Evolutionary conservation across 225 moss, liverwort and hornwort species (phyloP), one percentile per base, ranked within the genome.

Genomic region (Antitrichia curtipendula): DNA sequence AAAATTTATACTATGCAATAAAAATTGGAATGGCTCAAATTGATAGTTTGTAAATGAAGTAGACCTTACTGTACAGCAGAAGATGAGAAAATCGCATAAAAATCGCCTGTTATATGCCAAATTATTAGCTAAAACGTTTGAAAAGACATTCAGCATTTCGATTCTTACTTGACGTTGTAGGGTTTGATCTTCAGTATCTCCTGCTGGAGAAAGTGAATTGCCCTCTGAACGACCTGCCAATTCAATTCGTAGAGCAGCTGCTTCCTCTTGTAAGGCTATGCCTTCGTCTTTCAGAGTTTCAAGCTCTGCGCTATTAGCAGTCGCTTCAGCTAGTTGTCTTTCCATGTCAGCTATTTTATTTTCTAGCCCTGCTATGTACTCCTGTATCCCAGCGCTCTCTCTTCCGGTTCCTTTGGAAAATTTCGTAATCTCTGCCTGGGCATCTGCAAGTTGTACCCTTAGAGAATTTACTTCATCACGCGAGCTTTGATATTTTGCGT

Each of bases 291-390:
- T 91, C 87, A 95, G 47, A 61, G 82, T 84, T 88, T 90, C 89
- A 85, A 94, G 82, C 79, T 94, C 90, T 49, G 89, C 68, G 53
- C 62, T 91, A 47, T 88, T 92, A 43, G 91, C 89, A 83, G 94
- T 90, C 47, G 93, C 83, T 85, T 92, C 92, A 66, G 89, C 89
- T 79, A 96, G 72, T 89, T 96, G 93, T 45, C 89, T 74, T 83
- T 95, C 95, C 89, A 98, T 88, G 58, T 92, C 92, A 69, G 77
- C 88, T 86, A 96, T 81, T 91, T 95, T 96, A 41, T 91, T 81
- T 88, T 97, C 95, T 85, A 98, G 85, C 47, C 90, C 88, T 66
- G 82, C 86, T 41, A 92, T 85, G 86, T 98, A 95, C 68, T 96
- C 96, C 88, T 94, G 94, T 65, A 94, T 62, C 36, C 90, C 86